These are phyloP conservation scores for Carnegiea gigantea DNA, from an alignment of 179 eudicot genomes.

Conservation along the genomic window DNA sequence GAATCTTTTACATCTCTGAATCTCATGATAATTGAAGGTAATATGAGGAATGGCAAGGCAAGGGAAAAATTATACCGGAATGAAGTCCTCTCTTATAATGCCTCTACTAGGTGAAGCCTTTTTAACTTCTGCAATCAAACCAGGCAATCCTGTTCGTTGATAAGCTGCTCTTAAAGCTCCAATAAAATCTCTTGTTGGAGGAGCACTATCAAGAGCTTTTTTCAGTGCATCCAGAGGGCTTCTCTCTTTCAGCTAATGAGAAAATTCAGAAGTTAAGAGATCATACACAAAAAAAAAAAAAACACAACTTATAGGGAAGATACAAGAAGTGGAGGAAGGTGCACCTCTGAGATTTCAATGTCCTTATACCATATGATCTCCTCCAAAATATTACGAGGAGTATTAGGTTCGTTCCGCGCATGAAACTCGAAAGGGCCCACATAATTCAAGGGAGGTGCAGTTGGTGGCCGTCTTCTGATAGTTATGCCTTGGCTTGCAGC, in stretches of 20 bases:
- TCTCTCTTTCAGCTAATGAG: slow-evolving; percentile 64
- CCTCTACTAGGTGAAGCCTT: slow-evolving; percentile 99
- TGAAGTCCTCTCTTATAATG: slow-evolving; percentile 75
- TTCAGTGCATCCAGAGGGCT: slow-evolving; percentile 48
- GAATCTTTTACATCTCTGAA: neutral
- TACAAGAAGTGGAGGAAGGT: neutral
- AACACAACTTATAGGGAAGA: neutral
- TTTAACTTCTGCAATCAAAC: slow-evolving; percentile 95
- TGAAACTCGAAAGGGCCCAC: slow-evolving; percentile 82
- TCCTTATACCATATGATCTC: slow-evolving; percentile 95
- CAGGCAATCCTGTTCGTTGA: slow-evolving; percentile 74
- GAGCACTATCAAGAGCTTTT: slow-evolving; percentile 50
- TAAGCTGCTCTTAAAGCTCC: slow-evolving; percentile 79
- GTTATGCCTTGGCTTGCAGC: slow-evolving; percentile 76
- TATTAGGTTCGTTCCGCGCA: slow-evolving; percentile 49
- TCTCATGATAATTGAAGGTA: neutral
- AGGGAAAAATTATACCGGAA: slow-evolving; percentile 57
- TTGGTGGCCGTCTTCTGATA: slow-evolving; percentile 81
- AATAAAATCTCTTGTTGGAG: slow-evolving; percentile 71
- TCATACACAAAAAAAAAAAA: neutral
- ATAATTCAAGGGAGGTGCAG: slow-evolving; percentile 68
- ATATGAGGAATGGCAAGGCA: neutral
- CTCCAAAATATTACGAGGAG: slow-evolving; percentile 85
- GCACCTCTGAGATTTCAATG: slow-evolving; percentile 72
- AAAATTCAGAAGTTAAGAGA: slow-evolving; percentile 9